These are phyloP conservation scores for Vigna nakashimae DNA, from an alignment of 306 rosid genomes.

Conservation along the genomic window DNA sequence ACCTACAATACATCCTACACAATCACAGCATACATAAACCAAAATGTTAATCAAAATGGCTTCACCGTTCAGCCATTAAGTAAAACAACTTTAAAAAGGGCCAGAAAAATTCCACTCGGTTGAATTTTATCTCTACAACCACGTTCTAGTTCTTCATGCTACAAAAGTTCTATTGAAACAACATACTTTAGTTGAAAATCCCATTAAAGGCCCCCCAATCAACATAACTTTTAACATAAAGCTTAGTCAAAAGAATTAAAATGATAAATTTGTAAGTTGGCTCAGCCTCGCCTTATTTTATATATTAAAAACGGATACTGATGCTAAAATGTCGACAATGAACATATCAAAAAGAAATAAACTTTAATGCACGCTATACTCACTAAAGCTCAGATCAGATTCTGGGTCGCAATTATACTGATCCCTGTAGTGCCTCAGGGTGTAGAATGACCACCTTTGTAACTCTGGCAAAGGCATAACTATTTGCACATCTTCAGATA, in stretches of 20 bases:
- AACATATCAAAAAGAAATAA: constrained; percentile 26
- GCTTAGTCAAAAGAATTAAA: neutral
- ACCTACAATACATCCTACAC: constrained; percentile 82
- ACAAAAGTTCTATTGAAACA: constrained; percentile 2
- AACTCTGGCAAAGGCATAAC: constrained; percentile 89
- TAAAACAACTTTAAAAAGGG: neutral
- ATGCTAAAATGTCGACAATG: constrained; percentile 11
- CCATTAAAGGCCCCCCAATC: constrained; percentile 23
- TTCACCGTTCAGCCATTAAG: neutral
- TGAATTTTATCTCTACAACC: constrained; percentile 1
- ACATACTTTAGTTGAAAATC: constrained; percentile 9
- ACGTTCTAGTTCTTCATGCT: constrained; percentile 30
- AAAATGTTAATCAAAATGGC: constrained; percentile 33
- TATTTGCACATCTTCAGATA: constrained; percentile 88
- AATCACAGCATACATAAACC: constrained; percentile 36
- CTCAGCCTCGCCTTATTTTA: neutral
- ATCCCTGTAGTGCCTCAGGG: constrained; percentile 73
- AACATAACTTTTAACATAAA: neutral
- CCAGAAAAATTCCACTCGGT: neutral
- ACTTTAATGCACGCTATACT: constrained; percentile 49
- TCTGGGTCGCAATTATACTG: constrained; percentile 86
- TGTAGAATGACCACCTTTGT: constrained; percentile 92
- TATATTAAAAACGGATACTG: constrained; percentile 10
- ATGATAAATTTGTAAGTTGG: constrained; percentile 2
- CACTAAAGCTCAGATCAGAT: constrained; percentile 89